Conservation (phyloP, 139 green algal genomes). For the Haematococcus lacustris region DNA sequence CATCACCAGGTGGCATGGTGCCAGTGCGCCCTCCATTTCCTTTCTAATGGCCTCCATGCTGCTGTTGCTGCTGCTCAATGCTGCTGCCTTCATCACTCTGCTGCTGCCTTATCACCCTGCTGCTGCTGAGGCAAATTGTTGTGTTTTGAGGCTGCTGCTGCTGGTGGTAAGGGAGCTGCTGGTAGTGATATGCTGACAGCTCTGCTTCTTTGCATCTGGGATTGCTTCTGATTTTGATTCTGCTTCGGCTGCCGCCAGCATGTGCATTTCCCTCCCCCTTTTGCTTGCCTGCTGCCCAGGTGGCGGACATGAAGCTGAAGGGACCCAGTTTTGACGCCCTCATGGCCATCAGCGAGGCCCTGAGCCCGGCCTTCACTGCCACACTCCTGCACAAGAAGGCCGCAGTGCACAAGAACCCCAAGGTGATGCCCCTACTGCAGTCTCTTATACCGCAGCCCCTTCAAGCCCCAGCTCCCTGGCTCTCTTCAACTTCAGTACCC, state of each 20-base stretch:
- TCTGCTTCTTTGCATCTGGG: background rate
- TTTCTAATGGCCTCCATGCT: too few species aligned
- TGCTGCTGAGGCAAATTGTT: slow-evolving; percentile 11
- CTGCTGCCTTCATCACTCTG: background rate
- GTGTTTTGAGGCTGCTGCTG: too few species aligned
- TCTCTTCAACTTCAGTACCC: background rate
- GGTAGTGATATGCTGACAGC: background rate
- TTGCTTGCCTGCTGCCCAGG: background rate
- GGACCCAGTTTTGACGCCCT: slow-evolving; percentile 50
- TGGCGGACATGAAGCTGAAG: slow-evolving; percentile 77
- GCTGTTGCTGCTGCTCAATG: too few species aligned
- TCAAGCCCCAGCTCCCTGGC: too few species aligned
- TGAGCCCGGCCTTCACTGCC: slow-evolving; percentile 81
- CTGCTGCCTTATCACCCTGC: background rate
- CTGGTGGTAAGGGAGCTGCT: too few species aligned
- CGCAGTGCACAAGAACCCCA: slow-evolving; percentile 87
- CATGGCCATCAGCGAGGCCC: slow-evolving; percentile 58
- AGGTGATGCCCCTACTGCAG: too few species aligned
- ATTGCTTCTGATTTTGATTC: background rate
- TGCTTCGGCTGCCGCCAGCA: background rate
- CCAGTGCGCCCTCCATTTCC: too few species aligned
- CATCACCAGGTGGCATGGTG: background rate
- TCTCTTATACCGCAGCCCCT: too few species aligned
- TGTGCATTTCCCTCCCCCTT: background rate
- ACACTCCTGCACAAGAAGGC: slow-evolving; percentile 73